Evolutionary conservation across 2,329 filamentous ascomycete genomes (phyloP), one percentile per base, ranked within the genome.

Genomic region (Colletotrichum sp.): DNA sequence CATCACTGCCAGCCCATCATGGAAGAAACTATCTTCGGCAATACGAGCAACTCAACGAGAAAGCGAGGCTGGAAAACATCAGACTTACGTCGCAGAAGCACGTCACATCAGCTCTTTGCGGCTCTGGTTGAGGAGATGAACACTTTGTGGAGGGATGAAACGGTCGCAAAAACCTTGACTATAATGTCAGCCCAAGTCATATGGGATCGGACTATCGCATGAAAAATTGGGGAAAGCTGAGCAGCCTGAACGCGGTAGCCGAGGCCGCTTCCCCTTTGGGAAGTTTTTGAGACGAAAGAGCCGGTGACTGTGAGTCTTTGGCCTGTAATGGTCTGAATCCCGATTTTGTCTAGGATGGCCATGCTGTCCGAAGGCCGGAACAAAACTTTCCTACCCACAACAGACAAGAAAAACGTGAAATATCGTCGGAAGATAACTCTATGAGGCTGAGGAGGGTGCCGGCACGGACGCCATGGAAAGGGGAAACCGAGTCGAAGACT

Each of bases 381-480:
- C 24, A 21, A 49, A 66, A 52, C 10, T 36, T 69, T 69, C 39
- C 73, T 55, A 28, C 26, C 63, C 57, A 64, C 32, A 69, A 44
- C 36, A 72, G 62, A 76, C 74, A 39, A 26, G 39, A 49, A 69
- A 63, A 76, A 74, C 64, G 44, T 65, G 59, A 65, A 49, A 21
- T 63, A 34, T 74, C 71, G 64, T 76, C 70, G 64, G 74, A 69
- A 74, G 74, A 69, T 60, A 65, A 74, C 71, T 76, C 59, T 73
- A 74, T 69, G 74, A 59, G 70, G 70, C 65, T 62, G 49, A 65
- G 59, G 24, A 73, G 57, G 49, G 36, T 60, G 44, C 15, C 10
- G 18, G 65, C 74, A 76, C 59, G 49, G 70, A 69, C 65, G 28
- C 21, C 21, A 24, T 44, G 57, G 34, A 32, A 55, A 60, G 64